phyloP scores from a whole-genome alignment of 1,139 yeast species.

The Pichia terricola region DNA sequence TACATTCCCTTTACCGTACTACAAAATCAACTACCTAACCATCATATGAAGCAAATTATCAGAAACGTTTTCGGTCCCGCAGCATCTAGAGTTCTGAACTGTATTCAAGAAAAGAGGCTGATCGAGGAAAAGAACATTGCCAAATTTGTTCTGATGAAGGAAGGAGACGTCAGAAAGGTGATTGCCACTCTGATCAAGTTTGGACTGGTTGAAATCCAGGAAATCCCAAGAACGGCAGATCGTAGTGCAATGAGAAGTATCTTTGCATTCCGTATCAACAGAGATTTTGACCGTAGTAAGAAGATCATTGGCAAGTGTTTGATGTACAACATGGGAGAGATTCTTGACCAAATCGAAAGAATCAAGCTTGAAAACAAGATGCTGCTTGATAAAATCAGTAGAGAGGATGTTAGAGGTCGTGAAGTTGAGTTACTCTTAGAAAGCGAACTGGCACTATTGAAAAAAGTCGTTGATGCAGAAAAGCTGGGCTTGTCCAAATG shows the following conservation, averaged over 20 bases:
- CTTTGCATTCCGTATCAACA: constrained; percentile 52
- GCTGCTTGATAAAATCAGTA: constrained; percentile 66
- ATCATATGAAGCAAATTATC: constrained; percentile 31
- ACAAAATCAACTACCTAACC: constrained; percentile 38
- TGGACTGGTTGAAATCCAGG: constrained; percentile 69
- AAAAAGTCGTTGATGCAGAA: constrained; percentile 50
- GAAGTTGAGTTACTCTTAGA: constrained; percentile 68
- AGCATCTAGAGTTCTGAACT: constrained; percentile 22
- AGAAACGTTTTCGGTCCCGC: constrained; percentile 21
- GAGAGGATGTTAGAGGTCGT: constrained; percentile 84
- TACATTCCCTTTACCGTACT: constrained; percentile 38
- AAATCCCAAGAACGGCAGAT: constrained; percentile 86
- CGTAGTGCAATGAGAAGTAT: constrained; percentile 87
- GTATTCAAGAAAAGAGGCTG: constrained; percentile 41
- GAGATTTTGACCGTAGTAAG: constrained; percentile 32
- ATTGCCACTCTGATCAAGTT: constrained; percentile 45
- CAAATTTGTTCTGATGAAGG: constrained; percentile 65
- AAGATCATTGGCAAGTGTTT: constrained; percentile 38
- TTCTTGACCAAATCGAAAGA: constrained; percentile 44
- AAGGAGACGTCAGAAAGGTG: constrained; percentile 63
- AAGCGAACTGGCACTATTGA: constrained; percentile 65
- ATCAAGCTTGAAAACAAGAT: constrained; percentile 57
- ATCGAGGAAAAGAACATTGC: constrained; percentile 83
- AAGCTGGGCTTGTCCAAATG: constrained; percentile 43
- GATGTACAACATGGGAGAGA: constrained; percentile 60